Conservation (phyloP, 768 basidiomycete genomes). For the Butyriboletus loyo region DNA sequence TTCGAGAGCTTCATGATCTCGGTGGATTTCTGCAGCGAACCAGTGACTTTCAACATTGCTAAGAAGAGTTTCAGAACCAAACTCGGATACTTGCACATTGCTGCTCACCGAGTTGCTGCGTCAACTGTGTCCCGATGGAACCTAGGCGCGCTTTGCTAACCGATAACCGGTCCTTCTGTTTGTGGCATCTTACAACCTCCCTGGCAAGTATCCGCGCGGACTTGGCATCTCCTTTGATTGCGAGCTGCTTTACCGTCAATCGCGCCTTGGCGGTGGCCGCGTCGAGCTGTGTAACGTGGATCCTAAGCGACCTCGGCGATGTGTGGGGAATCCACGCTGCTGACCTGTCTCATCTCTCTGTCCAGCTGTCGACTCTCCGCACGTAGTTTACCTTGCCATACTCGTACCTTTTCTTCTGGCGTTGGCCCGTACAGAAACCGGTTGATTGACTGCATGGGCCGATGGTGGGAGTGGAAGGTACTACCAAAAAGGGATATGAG, state of each 20-base stretch:
- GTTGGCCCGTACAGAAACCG: constrained; percentile 95
- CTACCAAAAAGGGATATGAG: constrained; percentile 15
- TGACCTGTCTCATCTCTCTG: constrained; percentile 93
- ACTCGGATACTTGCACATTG: neutral
- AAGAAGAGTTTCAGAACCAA: neutral
- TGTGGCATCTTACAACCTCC: constrained; percentile 93
- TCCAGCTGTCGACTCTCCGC: constrained; percentile 81
- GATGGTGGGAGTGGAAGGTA: neutral
- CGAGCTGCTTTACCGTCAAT: constrained; percentile 80
- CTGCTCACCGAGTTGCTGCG: constrained; percentile 84
- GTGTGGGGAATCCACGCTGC: constrained; percentile 23
- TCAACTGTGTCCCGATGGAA: constrained; percentile 85
- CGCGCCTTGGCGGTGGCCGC: constrained; percentile 77
- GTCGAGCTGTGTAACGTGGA: constrained; percentile 59
- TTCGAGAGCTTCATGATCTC: constrained; percentile 99
- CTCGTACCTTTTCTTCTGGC: constrained; percentile 87
- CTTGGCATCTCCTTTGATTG: constrained; percentile 87
- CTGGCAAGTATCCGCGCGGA: constrained; percentile 88
- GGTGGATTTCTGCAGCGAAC: constrained; percentile 95
- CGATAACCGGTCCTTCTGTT: constrained; percentile 89
- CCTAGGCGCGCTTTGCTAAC: constrained; percentile 91
- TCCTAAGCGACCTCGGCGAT: constrained; percentile 13
- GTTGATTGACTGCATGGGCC: constrained; percentile 79
- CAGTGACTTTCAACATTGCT: constrained; percentile 98
- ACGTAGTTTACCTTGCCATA: constrained; percentile 89